A percentile compares a stretch with the other conserved stretches of the same genome.
Evolutionary conservation across 2,329 filamentous ascomycete genomes (phyloP).

Genomic region (Cucurbitaria berberidis): DNA sequence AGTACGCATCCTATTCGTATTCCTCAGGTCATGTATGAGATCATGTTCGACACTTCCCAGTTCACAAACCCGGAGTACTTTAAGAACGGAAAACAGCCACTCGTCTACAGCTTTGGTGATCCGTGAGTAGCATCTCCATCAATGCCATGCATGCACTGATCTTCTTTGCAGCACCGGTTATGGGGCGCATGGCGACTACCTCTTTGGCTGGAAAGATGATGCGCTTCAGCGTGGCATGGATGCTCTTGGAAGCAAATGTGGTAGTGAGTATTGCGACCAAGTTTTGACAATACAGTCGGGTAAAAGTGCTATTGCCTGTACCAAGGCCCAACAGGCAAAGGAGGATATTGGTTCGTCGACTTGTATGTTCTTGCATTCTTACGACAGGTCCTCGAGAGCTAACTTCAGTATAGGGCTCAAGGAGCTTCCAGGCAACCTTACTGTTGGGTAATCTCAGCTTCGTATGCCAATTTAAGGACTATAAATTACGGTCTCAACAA

Average conservation of each 20-base stretch:
- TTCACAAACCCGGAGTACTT: constrained; percentile 42
- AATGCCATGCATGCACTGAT: no score
- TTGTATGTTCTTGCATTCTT: constrained; percentile 7
- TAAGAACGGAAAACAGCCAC: constrained; percentile 35
- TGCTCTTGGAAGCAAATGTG: constrained; percentile 35
- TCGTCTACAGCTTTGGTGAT: constrained; percentile 32
- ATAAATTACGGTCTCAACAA: no score
- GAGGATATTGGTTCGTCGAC: constrained; percentile 35
- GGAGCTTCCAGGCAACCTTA: constrained; percentile 20
- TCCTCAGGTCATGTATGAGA: constrained; percentile 56
- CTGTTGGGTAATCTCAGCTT: no score
- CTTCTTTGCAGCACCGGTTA: constrained; percentile 28
- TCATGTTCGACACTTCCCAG: constrained; percentile 51
- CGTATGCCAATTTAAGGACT: no score
- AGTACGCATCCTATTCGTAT: constrained; percentile 54
- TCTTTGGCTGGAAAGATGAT: constrained; percentile 40
- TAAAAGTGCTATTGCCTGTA: constrained; percentile 26
- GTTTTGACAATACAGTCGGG: constrained; percentile 23
- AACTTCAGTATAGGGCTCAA: constrained; percentile 9
- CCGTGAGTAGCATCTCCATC: no score
- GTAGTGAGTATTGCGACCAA: constrained; percentile 26
- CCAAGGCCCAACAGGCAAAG: no score
- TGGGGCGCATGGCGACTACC: constrained; percentile 36
- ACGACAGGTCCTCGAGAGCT: neutral
- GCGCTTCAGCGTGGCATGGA: constrained; percentile 40